These are phyloP conservation scores for Trametes polyzona DNA, from an alignment of 1,284 basidiomycete species.

Conservation along the genomic window DNA sequence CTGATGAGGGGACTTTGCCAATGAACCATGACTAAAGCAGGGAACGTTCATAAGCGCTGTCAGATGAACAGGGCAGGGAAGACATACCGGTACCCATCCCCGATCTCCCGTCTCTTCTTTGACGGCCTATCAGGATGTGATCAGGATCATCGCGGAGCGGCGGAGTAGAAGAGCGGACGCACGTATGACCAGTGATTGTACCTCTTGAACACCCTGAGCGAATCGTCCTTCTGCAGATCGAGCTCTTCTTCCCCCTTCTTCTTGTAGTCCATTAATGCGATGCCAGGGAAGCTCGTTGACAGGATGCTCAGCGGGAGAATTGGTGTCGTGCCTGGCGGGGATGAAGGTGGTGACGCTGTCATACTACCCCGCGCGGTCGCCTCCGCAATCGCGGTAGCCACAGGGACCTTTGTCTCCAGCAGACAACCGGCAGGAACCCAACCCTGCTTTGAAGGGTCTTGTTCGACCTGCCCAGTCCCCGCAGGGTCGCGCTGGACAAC, in stretches of 20 bases:
- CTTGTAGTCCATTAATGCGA: constrained; percentile 94
- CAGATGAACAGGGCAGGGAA: background rate
- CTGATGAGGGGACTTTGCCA: constrained; percentile 62
- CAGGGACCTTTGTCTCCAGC: constrained; percentile 87
- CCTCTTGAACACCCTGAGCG: constrained; percentile 91
- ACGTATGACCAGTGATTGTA: constrained; percentile 98
- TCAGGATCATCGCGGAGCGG: background rate
- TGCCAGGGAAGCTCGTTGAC: constrained; percentile 91
- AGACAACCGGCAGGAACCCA: constrained; percentile 95
- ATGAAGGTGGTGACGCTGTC: constrained; percentile 47
- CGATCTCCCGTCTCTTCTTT: constrained; percentile 87
- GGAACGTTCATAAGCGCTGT: background rate
- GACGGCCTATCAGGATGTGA: constrained; percentile 61
- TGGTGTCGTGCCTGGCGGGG: constrained; percentile 58
- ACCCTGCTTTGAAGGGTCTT: constrained; percentile 76
- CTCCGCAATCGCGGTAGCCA: constrained; percentile 77
- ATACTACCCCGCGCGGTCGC: constrained; percentile 60
- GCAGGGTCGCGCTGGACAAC: constrained; percentile 93
- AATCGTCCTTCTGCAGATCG: constrained; percentile 84
- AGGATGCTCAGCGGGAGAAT: constrained; percentile 89
- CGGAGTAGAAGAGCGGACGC: constrained; percentile 33
- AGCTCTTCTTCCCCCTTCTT: constrained; percentile 91
- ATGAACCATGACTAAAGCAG: constrained; percentile 76
- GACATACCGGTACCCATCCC: constrained; percentile 85
- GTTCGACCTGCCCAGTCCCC: constrained; percentile 80